phyloP scores from a whole-genome alignment of 768 basidiomycete species.

The Suillus ampliporus region DNA sequence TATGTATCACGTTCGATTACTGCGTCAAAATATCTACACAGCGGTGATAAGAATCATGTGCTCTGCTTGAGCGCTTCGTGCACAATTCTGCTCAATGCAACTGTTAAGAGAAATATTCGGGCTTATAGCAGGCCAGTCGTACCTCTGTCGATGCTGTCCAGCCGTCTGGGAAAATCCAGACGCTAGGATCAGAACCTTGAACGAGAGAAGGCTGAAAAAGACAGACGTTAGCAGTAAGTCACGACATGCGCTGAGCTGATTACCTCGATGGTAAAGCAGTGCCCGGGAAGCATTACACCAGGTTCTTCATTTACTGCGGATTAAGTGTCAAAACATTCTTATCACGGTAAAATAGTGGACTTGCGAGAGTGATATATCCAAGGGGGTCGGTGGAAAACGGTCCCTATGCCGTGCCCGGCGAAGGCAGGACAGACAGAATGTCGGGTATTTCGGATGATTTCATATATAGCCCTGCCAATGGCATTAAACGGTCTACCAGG shows the following conservation, averaged over 20 bases:
- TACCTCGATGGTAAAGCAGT: constrained; percentile 95
- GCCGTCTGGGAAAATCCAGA: constrained; percentile 87
- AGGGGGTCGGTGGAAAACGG: constrained; percentile 77
- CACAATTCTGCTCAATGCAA: constrained; percentile 62
- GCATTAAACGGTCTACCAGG: constrained; percentile 69
- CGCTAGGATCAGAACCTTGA: constrained; percentile 69
- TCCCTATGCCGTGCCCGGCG: constrained; percentile 88
- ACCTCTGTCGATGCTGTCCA: constrained; percentile 94
- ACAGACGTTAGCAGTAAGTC: background rate
- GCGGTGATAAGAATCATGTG: constrained; percentile 86
- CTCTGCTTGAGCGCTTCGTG: constrained; percentile 84
- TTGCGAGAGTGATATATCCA: constrained; percentile 83
- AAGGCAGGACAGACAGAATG: constrained; percentile 77
- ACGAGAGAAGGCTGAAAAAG: constrained; percentile 68
- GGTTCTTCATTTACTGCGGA: constrained; percentile 81
- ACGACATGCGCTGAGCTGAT: constrained; percentile 10
- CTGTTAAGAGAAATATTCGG: constrained; percentile 7
- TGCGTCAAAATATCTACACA: constrained; percentile 82
- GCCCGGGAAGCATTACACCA: constrained; percentile 79
- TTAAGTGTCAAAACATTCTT: background rate
- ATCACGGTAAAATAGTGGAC: constrained; percentile 25
- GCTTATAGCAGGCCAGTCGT: constrained; percentile 22
- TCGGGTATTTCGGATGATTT: constrained; percentile 39
- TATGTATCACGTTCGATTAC: constrained; percentile 21
- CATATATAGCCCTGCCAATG: constrained; percentile 76